These are phyloP conservation scores for Elaeagnus macrophylla DNA, from an alignment of 306 rosid species.

Conservation along the genomic window DNA sequence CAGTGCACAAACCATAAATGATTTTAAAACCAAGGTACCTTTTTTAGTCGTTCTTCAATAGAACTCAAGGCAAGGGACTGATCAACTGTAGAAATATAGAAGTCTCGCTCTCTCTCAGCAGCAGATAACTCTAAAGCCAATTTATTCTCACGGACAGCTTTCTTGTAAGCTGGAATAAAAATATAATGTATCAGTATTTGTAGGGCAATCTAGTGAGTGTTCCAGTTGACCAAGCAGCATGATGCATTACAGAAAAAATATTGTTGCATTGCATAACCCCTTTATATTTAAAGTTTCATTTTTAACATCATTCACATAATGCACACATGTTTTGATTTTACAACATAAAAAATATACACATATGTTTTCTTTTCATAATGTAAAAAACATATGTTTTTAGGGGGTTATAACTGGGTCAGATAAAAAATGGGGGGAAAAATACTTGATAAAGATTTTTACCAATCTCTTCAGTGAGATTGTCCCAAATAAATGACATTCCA, in stretches of 20 bases:
- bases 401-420: too few relatives aligned
- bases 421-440: too few relatives aligned
- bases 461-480: slow-evolving; percentile 73
- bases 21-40: slow-evolving; percentile 33
- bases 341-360: too few relatives aligned
- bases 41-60: slow-evolving; percentile 65
- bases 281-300: too few relatives aligned
- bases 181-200: slow-evolving; percentile 6
- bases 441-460: slow-evolving; percentile 37
- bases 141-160: slow-evolving; percentile 68
- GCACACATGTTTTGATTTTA: too few relatives aligned
- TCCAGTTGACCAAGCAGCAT: slow-evolving; percentile 9
- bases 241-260: slow-evolving; percentile 2
- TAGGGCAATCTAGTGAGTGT: too few relatives aligned
- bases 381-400: too few relatives aligned
- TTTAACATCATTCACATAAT: too few relatives aligned
- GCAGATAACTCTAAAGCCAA: slow-evolving; percentile 72
- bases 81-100: slow-evolving; percentile 64
- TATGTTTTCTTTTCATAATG: too few relatives aligned
- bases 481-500: slow-evolving; percentile 99
- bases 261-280: too few relatives aligned
- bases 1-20: background rate
- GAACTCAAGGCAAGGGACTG: slow-evolving; percentile 58
- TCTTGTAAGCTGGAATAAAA: slow-evolving; percentile 54
- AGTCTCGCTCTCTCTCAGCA: slow-evolving; percentile 77